Evolutionary conservation across 106 monocot species (phyloP).

Genomic region (Phalaenopsis aphrodite): DNA sequence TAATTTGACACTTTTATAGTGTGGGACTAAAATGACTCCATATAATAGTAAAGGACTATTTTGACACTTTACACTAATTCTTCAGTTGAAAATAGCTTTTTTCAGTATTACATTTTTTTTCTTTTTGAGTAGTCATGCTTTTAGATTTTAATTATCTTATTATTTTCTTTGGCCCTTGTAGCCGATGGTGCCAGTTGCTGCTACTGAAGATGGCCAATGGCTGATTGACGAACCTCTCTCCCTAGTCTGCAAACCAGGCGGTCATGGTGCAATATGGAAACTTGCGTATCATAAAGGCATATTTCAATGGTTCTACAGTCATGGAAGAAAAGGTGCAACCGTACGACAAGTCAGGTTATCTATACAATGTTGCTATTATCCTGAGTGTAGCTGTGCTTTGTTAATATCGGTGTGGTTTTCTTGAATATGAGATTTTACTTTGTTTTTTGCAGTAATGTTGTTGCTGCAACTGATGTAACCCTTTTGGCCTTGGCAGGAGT

Average conservation of each 20-base stretch:
- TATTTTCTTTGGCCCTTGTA: conserved; percentile 15
- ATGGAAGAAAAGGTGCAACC: conserved; percentile 87
- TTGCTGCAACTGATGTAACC: conserved; percentile 96
- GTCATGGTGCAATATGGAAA: conserved; percentile 98
- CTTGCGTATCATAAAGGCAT: conserved; percentile 92
- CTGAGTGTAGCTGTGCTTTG: not conserved
- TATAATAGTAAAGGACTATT: no score
- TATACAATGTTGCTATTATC: not conserved
- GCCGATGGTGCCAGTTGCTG: conserved; percentile 92
- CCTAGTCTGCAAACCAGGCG: conserved; percentile 89
- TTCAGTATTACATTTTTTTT: not conserved
- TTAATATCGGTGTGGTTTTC: not conserved
- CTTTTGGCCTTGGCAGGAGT: conserved; percentile 83
- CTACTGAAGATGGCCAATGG: conserved; percentile 85
- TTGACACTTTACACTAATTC: not conserved
- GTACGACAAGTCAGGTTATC: conserved; percentile 96
- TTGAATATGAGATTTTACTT: not conserved
- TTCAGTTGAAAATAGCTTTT: not conserved
- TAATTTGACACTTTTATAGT: no score
- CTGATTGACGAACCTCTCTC: conserved; percentile 42
- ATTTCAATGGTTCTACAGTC: conserved; percentile 73
- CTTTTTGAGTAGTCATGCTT: not conserved
- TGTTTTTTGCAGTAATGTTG: conserved; percentile 74
- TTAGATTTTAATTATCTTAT: not conserved
- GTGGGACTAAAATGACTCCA: no score